Conservation (phyloP, 345 rosid genomes). For the Sonneratia alba region DNA sequence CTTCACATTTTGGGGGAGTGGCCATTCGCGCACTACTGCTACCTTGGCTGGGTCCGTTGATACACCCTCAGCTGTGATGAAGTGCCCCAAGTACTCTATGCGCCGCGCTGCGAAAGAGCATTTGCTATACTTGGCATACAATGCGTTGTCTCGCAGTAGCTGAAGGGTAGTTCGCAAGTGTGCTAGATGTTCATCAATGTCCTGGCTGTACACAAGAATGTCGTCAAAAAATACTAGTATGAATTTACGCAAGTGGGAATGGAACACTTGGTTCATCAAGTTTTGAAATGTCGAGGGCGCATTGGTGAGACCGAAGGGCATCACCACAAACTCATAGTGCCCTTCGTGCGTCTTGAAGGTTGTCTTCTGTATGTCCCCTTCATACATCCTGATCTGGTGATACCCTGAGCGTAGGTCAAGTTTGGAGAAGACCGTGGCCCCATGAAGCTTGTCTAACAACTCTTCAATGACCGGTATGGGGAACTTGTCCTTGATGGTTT, state of each 20-base stretch:
- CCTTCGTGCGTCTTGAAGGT: not conserved
- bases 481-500: too few relatives aligned
- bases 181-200: not conserved
- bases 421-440: too few relatives aligned
- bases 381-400: not conserved
- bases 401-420: not conserved
- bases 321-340: slow-evolving; percentile 1
- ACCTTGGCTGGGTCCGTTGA: too few relatives aligned
- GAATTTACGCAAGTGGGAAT: not conserved
- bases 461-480: too few relatives aligned
- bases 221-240: slow-evolving; percentile 2
- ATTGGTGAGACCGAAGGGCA: slow-evolving; percentile 8
- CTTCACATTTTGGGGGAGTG: too few relatives aligned
- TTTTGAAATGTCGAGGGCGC: slow-evolving; percentile 2
- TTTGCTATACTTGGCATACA: not conserved
- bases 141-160: not conserved
- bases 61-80: too few relatives aligned
- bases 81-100: too few relatives aligned
- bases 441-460: too few relatives aligned
- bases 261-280: not conserved
- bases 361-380: not conserved
- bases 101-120: too few relatives aligned
- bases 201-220: not conserved
- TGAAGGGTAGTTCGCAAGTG: not conserved
- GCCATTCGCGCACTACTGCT: too few relatives aligned